Evolutionary conservation across 768 basidiomycete species (phyloP), one percentile per base, ranked within the genome.

Genomic region (Lentinula detonsa): DNA sequence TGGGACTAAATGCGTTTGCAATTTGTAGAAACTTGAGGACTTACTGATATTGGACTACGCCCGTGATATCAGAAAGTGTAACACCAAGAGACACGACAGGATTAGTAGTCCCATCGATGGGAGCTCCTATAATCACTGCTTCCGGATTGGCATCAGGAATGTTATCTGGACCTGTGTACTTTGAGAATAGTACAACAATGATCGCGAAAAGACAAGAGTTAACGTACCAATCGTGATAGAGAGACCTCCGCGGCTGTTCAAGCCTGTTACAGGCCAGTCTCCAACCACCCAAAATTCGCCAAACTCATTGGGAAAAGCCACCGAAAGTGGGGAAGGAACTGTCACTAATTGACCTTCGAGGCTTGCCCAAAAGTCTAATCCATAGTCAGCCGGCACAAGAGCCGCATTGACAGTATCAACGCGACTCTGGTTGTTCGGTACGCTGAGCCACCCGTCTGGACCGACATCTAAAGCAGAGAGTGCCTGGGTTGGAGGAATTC

Each of bases 281-380:
- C 84, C 84, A 57, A 80, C 73, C 0, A 82, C 81, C 85, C 85
- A 86, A 57, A 85, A 76, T 58, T 85, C 82, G 6, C 80, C 80
- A 65, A 77, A 85, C 33, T 66, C 71, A 64, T 84, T 85, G 34
- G 76, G 76, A 66, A 85, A 86, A 60, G 77, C 72, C 5, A 80
- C 65, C 3, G 81, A 76, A 5, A 73, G 69, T 2, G 85, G 84
- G 4, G 70, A 73, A 4, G 75, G 79, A 23, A 86, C 73, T 0
- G 77, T 78, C 23, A 87, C 84, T 3, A 86, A 71, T 65, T 82
- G 79, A 2, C 84, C 84, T 62, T 84, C 81, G 9, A 87, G 74
- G 65, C 81, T 84, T 66, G 83, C 78, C 84, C 85, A 87, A 66
- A 87, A 86, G 66, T 86, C 85, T 37, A 86, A 67, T 6, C 85